These are phyloP conservation scores for Dichomitus squalens DNA, from an alignment of 1,284 basidiomycete genomes.

Conservation along the genomic window DNA sequence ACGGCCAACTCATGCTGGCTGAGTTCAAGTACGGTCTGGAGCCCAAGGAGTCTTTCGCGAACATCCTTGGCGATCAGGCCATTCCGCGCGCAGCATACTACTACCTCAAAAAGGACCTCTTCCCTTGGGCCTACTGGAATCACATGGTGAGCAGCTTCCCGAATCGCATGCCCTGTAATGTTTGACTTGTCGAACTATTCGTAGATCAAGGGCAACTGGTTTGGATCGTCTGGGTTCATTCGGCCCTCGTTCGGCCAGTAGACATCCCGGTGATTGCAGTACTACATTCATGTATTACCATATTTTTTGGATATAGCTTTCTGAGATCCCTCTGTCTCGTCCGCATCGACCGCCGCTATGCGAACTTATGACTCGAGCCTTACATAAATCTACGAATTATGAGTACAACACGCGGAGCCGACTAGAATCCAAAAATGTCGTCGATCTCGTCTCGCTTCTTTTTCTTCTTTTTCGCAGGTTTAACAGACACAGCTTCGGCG, in stretches of 20 bases:
- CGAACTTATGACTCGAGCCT: no score
- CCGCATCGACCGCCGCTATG: no score
- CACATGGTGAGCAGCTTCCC: conserved; percentile 50
- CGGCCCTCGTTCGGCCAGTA: conserved; percentile 45
- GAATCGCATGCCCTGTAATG: neutral
- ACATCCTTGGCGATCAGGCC: conserved; percentile 70
- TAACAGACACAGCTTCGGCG: conserved; percentile 15
- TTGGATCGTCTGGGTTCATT: conserved; percentile 54
- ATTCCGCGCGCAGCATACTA: conserved; percentile 80
- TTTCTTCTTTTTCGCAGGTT: conserved; percentile 41
- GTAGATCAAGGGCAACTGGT: conserved; percentile 71
- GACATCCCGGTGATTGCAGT: neutral
- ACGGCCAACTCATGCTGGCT: conserved; percentile 86
- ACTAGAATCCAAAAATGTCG: conserved; percentile 60
- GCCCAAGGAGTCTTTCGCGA: conserved; percentile 85
- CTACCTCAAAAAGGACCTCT: conserved; percentile 90
- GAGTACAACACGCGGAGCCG: neutral
- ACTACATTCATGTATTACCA: neutral
- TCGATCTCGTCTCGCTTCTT: conserved; percentile 62
- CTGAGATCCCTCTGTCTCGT: no score
- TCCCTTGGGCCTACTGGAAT: conserved; percentile 90
- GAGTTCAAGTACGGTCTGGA: conserved; percentile 89
- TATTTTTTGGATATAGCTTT: neutral
- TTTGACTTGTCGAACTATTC: neutral
- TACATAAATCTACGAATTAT: neutral